phyloP scores from a whole-genome alignment of 2,329 filamentous ascomycete genomes.

The Fusarium torreyae region DNA sequence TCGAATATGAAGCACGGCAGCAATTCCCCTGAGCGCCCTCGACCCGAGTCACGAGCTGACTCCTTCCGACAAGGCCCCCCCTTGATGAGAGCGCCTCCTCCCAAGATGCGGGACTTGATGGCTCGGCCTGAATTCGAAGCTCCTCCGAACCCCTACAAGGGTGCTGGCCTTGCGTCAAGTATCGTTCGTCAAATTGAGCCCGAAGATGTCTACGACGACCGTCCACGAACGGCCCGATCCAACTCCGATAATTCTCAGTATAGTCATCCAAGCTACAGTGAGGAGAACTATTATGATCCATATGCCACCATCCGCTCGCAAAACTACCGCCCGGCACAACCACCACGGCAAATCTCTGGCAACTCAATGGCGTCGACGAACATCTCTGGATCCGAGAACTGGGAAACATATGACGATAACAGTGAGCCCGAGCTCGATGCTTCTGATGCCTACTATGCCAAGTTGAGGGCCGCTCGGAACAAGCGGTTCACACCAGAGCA shows the following conservation, averaged over 20 bases:
- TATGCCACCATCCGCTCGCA: slow-evolving; percentile 60
- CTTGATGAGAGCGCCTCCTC: slow-evolving; percentile 77
- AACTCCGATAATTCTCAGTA: slow-evolving; percentile 59
- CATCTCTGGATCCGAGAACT: slow-evolving; percentile 91
- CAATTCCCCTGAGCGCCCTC: slow-evolving; percentile 84
- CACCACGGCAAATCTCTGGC: slow-evolving; percentile 72
- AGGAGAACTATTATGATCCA: slow-evolving; percentile 55
- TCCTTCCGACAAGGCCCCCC: slow-evolving; percentile 70
- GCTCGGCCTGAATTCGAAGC: slow-evolving; percentile 67
- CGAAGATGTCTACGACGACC: slow-evolving; percentile 90
- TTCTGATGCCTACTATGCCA: slow-evolving; percentile 85
- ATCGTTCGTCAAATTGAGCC: slow-evolving; percentile 75
- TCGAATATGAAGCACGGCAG: slow-evolving; percentile 78
- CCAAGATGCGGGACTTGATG: slow-evolving; percentile 89
- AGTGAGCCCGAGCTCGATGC: slow-evolving; percentile 83
- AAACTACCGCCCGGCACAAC: slow-evolving; percentile 58
- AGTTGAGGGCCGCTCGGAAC: slow-evolving; percentile 76
- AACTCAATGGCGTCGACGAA: slow-evolving; percentile 83
- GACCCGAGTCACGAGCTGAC: slow-evolving; percentile 60
- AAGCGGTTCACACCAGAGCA: slow-evolving; percentile 74
- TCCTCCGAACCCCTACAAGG: slow-evolving; percentile 64
- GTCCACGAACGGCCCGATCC: slow-evolving; percentile 54
- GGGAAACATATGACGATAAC: slow-evolving; percentile 94
- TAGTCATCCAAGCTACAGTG: slow-evolving; percentile 54
- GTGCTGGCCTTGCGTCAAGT: slow-evolving; percentile 65